Conservation (phyloP, 2,329 filamentous ascomycete species). For the Emmonsiellopsis sp. region DNA sequence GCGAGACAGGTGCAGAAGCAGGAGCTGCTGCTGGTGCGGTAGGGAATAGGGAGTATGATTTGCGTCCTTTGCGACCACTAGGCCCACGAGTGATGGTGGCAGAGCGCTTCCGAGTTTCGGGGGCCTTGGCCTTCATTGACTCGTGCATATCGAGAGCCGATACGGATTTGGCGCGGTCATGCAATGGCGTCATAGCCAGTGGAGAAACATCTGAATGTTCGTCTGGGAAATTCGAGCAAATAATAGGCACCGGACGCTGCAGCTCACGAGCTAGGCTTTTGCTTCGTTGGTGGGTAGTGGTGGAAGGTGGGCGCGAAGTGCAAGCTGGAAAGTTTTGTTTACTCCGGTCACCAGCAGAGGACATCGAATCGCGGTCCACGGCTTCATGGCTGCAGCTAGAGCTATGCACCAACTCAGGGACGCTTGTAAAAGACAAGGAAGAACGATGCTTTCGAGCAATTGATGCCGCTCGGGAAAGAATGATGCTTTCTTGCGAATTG, state of each 20-base stretch:
- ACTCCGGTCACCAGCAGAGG: conserved; percentile 20
- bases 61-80: conserved; percentile 27
- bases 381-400: conserved; percentile 32
- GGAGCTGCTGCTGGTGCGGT: conserved; percentile 16
- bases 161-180: conserved; percentile 30
- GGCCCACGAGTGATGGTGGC: conserved; percentile 18
- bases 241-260: conserved; percentile 21
- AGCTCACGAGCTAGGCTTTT: conserved; percentile 29
- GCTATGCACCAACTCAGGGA: conserved; percentile 37
- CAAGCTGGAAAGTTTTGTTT: conserved; percentile 15
- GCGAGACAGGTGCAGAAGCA: conserved; percentile 3
- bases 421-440: conserved; percentile 36
- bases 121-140: conserved; percentile 13
- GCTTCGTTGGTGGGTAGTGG: conserved; percentile 26
- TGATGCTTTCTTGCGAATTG: conserved; percentile 49
- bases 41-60: conserved; percentile 39
- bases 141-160: conserved; percentile 24
- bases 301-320: conserved; percentile 10
- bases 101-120: conserved; percentile 16
- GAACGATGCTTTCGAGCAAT: conserved; percentile 40
- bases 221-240: conserved; percentile 18
- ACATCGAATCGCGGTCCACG: conserved; percentile 14
- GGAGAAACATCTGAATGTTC: conserved; percentile 19
- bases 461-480: conserved; percentile 42
- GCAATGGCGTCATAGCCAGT: conserved; percentile 14